These are phyloP conservation scores for Rosa lucieae DNA, from an alignment of 306 rosid genomes.

Conservation along the genomic window DNA sequence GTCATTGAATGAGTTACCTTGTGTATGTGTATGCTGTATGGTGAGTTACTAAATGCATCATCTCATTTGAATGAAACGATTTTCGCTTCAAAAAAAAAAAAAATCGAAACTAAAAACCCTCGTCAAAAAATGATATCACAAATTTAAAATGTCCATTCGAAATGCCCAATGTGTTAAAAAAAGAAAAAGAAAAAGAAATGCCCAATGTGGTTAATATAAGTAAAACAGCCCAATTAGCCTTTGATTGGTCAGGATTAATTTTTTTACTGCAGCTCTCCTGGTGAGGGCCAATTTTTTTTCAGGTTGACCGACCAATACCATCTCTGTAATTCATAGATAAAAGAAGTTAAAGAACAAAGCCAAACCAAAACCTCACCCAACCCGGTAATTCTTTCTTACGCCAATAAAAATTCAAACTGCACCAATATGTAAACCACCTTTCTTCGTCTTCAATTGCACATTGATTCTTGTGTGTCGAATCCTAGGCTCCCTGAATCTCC, in stretches of 20 bases:
- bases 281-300: neutral
- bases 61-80: too few relatives aligned
- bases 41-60: neutral
- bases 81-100: too few relatives aligned
- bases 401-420: neutral
- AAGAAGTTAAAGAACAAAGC: neutral
- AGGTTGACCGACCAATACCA: neutral
- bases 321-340: neutral
- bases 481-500: neutral
- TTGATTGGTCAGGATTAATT: neutral
- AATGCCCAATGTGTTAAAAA: too few relatives aligned
- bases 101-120: too few relatives aligned
- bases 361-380: neutral
- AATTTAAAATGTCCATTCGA: too few relatives aligned
- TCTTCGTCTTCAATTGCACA: neutral
- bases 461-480: neutral
- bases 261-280: neutral
- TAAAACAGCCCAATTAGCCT: neutral
- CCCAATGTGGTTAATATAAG: neutral
- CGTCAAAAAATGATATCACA: too few relatives aligned
- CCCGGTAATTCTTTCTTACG: neutral
- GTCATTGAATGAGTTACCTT: too few relatives aligned
- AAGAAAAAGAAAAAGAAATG: too few relatives aligned
- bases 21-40: too few relatives aligned
- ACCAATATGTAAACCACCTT: neutral